These are phyloP conservation scores for Phaseolus coccineus DNA, from an alignment of 331 rosid genomes.

Conservation along the genomic window DNA sequence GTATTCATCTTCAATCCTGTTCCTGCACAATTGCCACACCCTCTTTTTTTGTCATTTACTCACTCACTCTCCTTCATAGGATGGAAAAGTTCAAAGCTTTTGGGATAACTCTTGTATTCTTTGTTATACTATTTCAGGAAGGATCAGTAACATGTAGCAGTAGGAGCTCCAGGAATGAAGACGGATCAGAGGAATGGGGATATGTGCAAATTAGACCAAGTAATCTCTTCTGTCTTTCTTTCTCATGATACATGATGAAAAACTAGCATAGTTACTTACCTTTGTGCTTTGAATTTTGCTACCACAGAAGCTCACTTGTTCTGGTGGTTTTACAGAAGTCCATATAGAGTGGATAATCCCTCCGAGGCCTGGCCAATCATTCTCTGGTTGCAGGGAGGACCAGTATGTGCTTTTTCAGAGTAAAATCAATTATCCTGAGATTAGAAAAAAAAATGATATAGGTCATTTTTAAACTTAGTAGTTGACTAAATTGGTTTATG, in stretches of 20 bases:
- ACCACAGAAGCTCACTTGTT: constrained; percentile 79
- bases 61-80: background rate
- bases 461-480: too few species aligned
- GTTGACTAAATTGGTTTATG: too few species aligned
- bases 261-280: background rate
- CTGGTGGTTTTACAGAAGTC: constrained; percentile 91
- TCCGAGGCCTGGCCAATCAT: constrained; percentile 85
- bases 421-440: background rate
- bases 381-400: constrained; percentile 93
- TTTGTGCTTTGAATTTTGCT: background rate
- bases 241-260: too few species aligned
- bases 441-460: background rate
- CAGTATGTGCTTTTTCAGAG: constrained; percentile 48
- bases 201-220: constrained; percentile 82
- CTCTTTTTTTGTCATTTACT: background rate
- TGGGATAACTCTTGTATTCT: constrained; percentile 42
- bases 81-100: constrained; percentile 45
- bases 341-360: constrained; percentile 70
- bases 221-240: background rate
- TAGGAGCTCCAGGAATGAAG: constrained; percentile 25
- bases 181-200: constrained; percentile 82
- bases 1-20: background rate
- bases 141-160: constrained; percentile 32
- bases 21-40: too few species aligned
- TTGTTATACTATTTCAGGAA: constrained; percentile 46